These are phyloP conservation scores for Phytopythium chamaehyphon DNA, from an alignment of 352 stramenopile species.

Conservation along the genomic window DNA sequence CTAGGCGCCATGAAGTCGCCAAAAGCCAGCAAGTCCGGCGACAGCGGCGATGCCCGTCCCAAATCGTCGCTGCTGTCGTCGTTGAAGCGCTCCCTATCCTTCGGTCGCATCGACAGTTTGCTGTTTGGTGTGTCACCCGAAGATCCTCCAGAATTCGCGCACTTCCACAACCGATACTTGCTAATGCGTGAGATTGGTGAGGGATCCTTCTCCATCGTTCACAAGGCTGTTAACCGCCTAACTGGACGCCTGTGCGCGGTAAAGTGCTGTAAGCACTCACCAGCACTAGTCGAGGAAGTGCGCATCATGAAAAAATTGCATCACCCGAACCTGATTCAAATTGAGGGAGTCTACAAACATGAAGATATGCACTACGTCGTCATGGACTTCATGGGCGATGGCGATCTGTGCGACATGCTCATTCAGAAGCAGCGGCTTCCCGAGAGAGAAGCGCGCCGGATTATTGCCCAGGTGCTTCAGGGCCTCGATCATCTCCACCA, in stretches of 20 bases:
- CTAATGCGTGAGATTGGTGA: constrained; percentile 81
- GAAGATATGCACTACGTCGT: constrained; percentile 78
- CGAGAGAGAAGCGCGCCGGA: constrained; percentile 44
- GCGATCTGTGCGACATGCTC: constrained; percentile 70
- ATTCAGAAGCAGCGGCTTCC: constrained; percentile 59
- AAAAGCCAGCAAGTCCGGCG: neutral
- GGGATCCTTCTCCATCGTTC: constrained; percentile 82
- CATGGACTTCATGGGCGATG: constrained; percentile 78
- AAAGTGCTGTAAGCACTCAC: constrained; percentile 72
- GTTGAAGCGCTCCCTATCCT: constrained; percentile 5
- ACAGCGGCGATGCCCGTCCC: neutral
- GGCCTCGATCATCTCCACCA: constrained; percentile 63
- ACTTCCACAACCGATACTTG: constrained; percentile 59
- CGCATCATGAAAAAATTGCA: constrained; percentile 50
- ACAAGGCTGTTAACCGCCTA: constrained; percentile 64
- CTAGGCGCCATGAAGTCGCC: constrained; percentile 2
- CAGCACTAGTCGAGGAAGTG: constrained; percentile 66
- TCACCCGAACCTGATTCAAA: constrained; percentile 62
- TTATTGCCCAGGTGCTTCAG: constrained; percentile 59
- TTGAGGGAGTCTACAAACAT: constrained; percentile 69
- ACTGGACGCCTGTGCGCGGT: constrained; percentile 61
- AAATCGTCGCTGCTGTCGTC: constrained; percentile 2
- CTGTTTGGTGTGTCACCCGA: constrained; percentile 5
- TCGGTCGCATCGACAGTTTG: neutral
- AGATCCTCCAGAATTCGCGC: constrained; percentile 42